Evolutionary conservation across 179 eudicot species (phyloP).

Genomic region (Silene vulgaris): DNA sequence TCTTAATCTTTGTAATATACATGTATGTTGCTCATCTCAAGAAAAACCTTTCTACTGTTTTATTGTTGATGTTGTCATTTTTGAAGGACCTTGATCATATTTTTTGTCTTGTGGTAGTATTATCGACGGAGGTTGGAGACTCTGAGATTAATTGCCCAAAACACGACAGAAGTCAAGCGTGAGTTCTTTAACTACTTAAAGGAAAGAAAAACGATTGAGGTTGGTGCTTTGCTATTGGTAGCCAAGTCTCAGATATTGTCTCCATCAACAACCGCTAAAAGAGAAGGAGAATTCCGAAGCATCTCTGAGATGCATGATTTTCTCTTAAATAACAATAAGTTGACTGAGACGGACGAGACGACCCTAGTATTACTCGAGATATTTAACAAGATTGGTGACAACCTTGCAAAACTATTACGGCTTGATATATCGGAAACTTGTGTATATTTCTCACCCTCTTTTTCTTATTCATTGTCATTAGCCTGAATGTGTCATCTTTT

Average conservation of each 20-base stretch:
- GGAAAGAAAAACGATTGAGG: not conserved
- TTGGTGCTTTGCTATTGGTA: conserved; percentile 12
- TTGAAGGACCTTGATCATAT: not conserved
- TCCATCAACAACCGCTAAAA: not conserved
- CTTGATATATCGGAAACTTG: no score
- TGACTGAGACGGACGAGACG: not conserved
- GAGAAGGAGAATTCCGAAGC: no score
- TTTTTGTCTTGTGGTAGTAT: not conserved
- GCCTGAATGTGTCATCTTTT: no score
- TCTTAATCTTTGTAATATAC: not conserved
- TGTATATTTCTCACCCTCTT: no score
- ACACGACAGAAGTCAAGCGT: conserved; percentile 6
- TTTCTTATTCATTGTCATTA: not conserved
- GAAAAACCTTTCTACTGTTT: no score
- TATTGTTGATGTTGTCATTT: not conserved
- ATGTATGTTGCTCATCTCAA: not conserved
- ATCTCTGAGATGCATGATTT: conserved; percentile 2
- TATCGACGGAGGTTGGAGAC: not conserved
- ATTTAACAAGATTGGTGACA: conserved; percentile 10
- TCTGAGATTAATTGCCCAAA: conserved; percentile 11
- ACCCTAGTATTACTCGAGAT: conserved; percentile 10
- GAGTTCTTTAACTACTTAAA: conserved; percentile 5
- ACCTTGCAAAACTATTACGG: not conserved
- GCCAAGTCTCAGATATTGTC: not conserved
- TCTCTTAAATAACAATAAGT: not conserved